Conservation (phyloP, 257 asterid species). For the Jaltomata sinuosa region DNA sequence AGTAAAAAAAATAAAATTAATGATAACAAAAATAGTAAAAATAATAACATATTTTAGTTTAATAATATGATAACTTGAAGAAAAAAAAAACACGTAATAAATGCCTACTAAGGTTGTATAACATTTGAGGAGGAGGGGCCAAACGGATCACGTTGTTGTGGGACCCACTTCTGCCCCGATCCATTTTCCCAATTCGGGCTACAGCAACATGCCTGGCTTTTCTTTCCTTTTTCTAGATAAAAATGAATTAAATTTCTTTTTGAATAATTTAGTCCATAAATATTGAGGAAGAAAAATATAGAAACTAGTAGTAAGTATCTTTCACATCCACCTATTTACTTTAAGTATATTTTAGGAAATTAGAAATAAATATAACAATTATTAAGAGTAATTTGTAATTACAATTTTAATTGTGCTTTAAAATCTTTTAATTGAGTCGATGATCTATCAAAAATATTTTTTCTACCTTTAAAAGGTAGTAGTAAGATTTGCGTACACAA, state of each 20-base stretch:
- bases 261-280: background rate
- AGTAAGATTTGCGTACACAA: too few species aligned
- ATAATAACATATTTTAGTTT: too few species aligned
- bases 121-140: too few species aligned
- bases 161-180: slow-evolving; percentile 10
- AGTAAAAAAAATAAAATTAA: slow-evolving; percentile 2
- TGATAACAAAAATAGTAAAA: too few species aligned
- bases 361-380: background rate
- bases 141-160: slow-evolving; percentile 21
- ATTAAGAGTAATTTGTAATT: background rate
- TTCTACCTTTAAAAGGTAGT: accelerated
- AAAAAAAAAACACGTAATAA: too few species aligned
- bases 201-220: background rate
- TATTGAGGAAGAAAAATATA: background rate
- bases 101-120: too few species aligned
- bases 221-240: background rate
- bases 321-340: background rate
- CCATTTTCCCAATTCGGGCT: background rate
- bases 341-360: background rate
- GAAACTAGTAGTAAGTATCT: background rate
- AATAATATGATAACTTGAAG: too few species aligned
- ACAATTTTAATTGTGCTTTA: background rate
- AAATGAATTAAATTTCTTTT: background rate
- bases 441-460: background rate
- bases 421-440: too few species aligned